Base-by-base conservation (phyloP, 352 stramenopile species). In the Peronospora belbahrii region DNA sequence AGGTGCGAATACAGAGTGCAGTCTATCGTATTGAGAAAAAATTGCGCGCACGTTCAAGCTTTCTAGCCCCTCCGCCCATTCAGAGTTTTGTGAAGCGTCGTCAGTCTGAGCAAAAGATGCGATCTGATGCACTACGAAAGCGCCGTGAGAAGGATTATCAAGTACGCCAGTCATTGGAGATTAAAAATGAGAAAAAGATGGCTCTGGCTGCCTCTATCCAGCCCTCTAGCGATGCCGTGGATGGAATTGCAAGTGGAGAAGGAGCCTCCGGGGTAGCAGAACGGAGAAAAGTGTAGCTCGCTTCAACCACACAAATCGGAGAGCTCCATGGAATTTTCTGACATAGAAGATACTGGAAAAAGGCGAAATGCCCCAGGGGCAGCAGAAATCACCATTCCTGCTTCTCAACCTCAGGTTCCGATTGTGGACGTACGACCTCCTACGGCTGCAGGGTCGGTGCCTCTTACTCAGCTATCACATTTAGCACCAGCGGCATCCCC, bases 1-100 rank as follows among this genome's bases (percentile, higher is more conserved):
- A 67, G 3, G 39, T 92, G 43, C 56, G 59, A 5, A 66, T 94
- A 0, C 80, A 94, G 33, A 59, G 72, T 39, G 60, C 57, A 9
- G 72, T 94, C 14, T 89, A 82, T 55, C 52, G 64, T 30, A 67
- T 93, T 6, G 82, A 93, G 43, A 74, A 68, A 11, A 77, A 74
- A 27, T 42, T 75, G 1, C 65, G 72, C 13, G 62, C 59, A 9
- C 54, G 50, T 13, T 48, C 56, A 1, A 74, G 56, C 27, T 59
- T 74, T 25, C 59, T 82, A 10, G 68, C 69, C 3, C 81, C 81
- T 28, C 80, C 80, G n/a, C 73, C 70, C 10, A 91, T 94, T 50
- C 75, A 94, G 36, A 92, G 79, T 44, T 94, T 92, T 48, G 65
- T 82, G 14, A 86, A 88, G 36, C 70, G 80, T 7, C 67, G 77